Percentiles rank a stretch among this genome's conserved stretches.
Evolutionary conservation across 352 stramenopile species (phyloP).

Genomic region (Peronospora farinosa): DNA sequence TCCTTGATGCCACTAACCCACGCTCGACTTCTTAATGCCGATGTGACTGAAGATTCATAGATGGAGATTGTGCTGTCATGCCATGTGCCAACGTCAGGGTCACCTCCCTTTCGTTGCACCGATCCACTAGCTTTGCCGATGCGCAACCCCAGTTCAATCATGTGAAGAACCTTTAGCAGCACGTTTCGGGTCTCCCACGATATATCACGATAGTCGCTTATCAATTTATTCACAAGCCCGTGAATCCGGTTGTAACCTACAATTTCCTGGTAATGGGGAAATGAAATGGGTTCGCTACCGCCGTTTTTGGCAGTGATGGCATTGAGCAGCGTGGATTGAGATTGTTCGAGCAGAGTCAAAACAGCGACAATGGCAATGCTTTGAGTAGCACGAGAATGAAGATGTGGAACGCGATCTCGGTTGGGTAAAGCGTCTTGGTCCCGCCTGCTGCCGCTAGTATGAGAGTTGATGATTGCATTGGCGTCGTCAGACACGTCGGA

Average conservation of each 20-base stretch:
- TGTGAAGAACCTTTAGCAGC: conserved; percentile 39
- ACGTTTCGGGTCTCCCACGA: conserved; percentile 35
- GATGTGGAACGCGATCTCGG: conserved; percentile 29
- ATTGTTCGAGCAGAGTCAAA: conserved; percentile 35
- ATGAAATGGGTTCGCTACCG: background rate
- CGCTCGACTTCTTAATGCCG: conserved; percentile 19
- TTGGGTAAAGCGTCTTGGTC: background rate
- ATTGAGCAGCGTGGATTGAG: conserved; percentile 30
- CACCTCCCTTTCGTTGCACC: conserved; percentile 10
- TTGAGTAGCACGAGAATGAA: conserved; percentile 32
- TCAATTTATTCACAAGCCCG: conserved; percentile 23
- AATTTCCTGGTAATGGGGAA: conserved; percentile 29
- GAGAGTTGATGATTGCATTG: conserved; percentile 1
- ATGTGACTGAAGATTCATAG: conserved; percentile 24
- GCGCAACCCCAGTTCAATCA: conserved; percentile 40
- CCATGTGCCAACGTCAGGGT: background rate
- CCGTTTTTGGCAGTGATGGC: conserved; percentile 15
- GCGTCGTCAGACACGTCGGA: conserved; percentile 13
- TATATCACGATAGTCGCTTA: conserved; percentile 30
- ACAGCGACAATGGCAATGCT: conserved; percentile 31
- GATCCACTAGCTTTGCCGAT: conserved; percentile 36
- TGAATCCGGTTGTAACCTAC: conserved; percentile 31
- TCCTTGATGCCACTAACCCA: conserved; percentile 41
- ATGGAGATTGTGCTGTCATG: conserved; percentile 13
- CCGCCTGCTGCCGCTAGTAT: background rate